Evolutionary conservation across 352 stramenopile genomes (phyloP).

Genomic region (Pythium monospermum): DNA sequence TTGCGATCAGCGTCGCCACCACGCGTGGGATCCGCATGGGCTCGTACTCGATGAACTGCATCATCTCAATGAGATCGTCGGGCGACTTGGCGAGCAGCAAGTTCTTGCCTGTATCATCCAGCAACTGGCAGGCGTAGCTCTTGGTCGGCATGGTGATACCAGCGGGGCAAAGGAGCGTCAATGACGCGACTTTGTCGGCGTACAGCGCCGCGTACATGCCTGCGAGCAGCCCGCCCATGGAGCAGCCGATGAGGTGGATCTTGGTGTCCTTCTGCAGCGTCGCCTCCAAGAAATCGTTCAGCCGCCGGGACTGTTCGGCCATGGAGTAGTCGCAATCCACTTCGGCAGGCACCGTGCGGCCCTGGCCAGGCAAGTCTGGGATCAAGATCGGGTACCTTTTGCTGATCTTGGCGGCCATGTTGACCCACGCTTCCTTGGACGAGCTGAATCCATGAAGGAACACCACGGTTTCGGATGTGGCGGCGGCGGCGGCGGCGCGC

Average conservation of each 20-base stretch:
- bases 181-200: slow-evolving; percentile 39
- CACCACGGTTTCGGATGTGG: slow-evolving; percentile 41
- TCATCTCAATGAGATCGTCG: slow-evolving; percentile 60
- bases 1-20: slow-evolving; percentile 30
- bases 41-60: slow-evolving; percentile 33
- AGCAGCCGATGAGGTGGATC: slow-evolving; percentile 66
- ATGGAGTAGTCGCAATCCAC: slow-evolving; percentile 40
- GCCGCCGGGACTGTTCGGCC: slow-evolving; percentile 38
- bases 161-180: slow-evolving; percentile 72
- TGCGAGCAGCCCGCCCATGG: slow-evolving; percentile 72
- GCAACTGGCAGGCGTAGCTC: slow-evolving; percentile 46
- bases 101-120: slow-evolving; percentile 61
- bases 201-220: slow-evolving; percentile 63
- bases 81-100: slow-evolving; percentile 52
- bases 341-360: slow-evolving; percentile 45
- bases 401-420: slow-evolving; percentile 41
- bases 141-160: slow-evolving; percentile 64
- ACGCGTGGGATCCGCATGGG: slow-evolving; percentile 30
- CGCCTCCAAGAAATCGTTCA: slow-evolving; percentile 54
- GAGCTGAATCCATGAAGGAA: slow-evolving; percentile 75
- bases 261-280: slow-evolving; percentile 41
- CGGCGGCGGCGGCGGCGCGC: too few species aligned
- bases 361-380: slow-evolving; percentile 62
- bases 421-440: slow-evolving; percentile 63
- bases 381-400: slow-evolving; percentile 58